Evolutionary conservation across 139 green algal genomes (phyloP).

Genomic region (Tetradesmus lagerheimii): DNA sequence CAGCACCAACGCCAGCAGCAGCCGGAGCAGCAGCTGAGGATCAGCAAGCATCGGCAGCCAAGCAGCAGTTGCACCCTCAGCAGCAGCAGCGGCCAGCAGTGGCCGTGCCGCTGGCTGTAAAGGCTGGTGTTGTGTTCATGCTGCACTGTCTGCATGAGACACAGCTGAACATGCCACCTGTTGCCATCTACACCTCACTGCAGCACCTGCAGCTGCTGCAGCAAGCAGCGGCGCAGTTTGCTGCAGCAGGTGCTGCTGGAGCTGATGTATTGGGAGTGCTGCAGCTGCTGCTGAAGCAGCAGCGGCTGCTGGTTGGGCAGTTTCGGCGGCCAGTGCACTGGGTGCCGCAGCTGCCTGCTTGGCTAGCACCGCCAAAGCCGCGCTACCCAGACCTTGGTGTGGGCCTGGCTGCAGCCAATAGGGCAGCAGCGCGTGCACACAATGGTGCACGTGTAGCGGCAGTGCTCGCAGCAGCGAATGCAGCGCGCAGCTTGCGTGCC

Average conservation of each 20-base stretch:
- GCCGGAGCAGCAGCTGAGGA: not conserved
- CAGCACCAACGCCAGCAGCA: not conserved
- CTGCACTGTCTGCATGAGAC: conserved; percentile 31
- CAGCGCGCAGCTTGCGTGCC: not conserved
- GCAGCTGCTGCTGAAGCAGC: not conserved
- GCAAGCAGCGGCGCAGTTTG: not conserved
- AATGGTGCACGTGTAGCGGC: not conserved
- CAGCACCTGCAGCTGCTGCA: conserved; percentile 2
- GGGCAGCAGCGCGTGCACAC: not conserved
- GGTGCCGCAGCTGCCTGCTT: not conserved
- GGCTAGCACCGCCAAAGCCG: not conserved
- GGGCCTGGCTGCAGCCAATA: not conserved
- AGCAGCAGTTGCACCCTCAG: not conserved
- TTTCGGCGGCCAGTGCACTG: not conserved
- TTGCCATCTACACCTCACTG: conserved; percentile 26
- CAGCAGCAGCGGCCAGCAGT: conserved; percentile 11
- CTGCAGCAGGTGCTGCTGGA: conserved; percentile 9
- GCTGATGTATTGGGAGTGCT: conserved; percentile 19
- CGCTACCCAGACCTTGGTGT: not conserved
- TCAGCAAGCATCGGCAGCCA: not conserved
- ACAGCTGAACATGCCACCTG: conserved; percentile 38
- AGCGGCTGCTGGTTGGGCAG: not conserved
- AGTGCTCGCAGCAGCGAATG: not conserved
- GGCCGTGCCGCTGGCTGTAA: conserved; percentile 29
- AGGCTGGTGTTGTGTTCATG: conserved; percentile 47